Percentiles rank a stretch among this genome's conserved stretches.
phyloP scores from a whole-genome alignment of 2,329 filamentous ascomycete genomes.

The Sporothrix schenckii region DNA sequence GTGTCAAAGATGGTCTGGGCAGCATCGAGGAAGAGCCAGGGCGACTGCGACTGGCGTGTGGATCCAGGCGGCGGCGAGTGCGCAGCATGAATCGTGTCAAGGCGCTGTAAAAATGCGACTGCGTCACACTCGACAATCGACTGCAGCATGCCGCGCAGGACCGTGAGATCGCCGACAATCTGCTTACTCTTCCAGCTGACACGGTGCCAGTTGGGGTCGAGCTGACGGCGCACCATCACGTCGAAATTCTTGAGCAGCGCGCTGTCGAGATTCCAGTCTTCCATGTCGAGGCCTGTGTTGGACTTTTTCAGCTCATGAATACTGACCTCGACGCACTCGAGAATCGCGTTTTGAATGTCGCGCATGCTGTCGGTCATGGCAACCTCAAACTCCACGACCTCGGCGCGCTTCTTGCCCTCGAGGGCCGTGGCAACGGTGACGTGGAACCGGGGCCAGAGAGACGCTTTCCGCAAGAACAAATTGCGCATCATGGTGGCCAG shows the following conservation, averaged over 20 bases:
- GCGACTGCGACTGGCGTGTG: slow-evolving; percentile 84
- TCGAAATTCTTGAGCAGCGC: slow-evolving; percentile 93
- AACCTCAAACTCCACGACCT: slow-evolving; percentile 95
- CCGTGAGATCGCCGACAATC: slow-evolving; percentile 85
- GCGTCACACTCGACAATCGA: slow-evolving; percentile 83
- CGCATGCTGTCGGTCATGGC: slow-evolving; percentile 94
- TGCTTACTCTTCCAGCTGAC: slow-evolving; percentile 94
- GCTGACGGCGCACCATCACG: slow-evolving; percentile 79
- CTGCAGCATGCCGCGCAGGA: slow-evolving; percentile 81
- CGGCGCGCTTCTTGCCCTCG: slow-evolving; percentile 88
- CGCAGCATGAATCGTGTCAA: slow-evolving; percentile 91
- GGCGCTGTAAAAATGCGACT: slow-evolving; percentile 86
- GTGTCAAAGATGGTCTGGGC: slow-evolving; percentile 93
- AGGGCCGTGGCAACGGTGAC: slow-evolving; percentile 84
- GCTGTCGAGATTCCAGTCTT: slow-evolving; percentile 94
- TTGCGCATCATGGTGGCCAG: slow-evolving; percentile 90
- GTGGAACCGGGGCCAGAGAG: slow-evolving; percentile 92
- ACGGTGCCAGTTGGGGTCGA: slow-evolving; percentile 96
- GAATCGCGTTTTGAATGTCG: slow-evolving; percentile 88
- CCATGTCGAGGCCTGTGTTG: slow-evolving; percentile 89
- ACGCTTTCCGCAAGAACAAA: slow-evolving; percentile 83
- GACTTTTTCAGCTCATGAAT: slow-evolving; percentile 91
- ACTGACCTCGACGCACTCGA: slow-evolving; percentile 95
- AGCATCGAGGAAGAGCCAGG: slow-evolving; percentile 94
- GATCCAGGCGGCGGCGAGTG: slow-evolving; percentile 87